A percentile compares a stretch with the other conserved stretches of the same genome.
Conservation (phyloP, 1,284 basidiomycete species). For the Melampsora americana region DNA sequence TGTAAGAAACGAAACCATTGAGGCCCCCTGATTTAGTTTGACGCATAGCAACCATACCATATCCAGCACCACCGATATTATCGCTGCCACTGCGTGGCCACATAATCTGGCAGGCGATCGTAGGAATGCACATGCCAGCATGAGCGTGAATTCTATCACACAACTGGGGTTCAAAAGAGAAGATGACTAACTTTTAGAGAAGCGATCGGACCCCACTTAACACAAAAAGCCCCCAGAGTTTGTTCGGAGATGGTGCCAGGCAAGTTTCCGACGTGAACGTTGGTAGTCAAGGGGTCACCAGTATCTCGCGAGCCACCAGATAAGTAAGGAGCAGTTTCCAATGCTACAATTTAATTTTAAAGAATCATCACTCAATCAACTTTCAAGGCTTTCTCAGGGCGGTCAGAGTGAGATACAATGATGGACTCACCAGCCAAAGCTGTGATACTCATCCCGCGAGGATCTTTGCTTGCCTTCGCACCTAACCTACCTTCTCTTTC, state of each 20-base stretch:
- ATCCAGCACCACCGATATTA: conserved; percentile 56
- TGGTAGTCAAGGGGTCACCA: conserved; percentile 51
- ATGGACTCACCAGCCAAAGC: conserved; percentile 37
- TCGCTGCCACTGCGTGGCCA: conserved; percentile 48
- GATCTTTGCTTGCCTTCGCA: conserved; percentile 35
- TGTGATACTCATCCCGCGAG: conserved; percentile 38
- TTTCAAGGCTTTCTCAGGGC: conserved; percentile 4
- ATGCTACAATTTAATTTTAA: conserved; percentile 9
- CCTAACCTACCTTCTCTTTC: conserved; percentile 37
- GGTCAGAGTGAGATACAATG: neutral
- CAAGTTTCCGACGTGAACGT: conserved; percentile 51
- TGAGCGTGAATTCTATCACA: conserved; percentile 59
- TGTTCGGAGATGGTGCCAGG: conserved; percentile 50
- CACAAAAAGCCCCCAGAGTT: conserved; percentile 50
- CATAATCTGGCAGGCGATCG: conserved; percentile 47
- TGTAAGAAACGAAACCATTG: conserved; percentile 92
- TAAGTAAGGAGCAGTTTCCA: conserved; percentile 42
- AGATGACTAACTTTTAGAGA: conserved; percentile 48
- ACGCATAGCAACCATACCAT: conserved; percentile 69
- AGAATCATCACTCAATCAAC: neutral
- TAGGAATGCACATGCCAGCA: conserved; percentile 26
- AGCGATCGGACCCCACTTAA: conserved; percentile 51
- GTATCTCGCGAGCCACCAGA: conserved; percentile 48
- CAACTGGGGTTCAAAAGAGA: conserved; percentile 11
- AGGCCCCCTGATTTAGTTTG: conserved; percentile 68